Evolutionary conservation across 2,329 filamentous ascomycete genomes (phyloP).

Genomic region (Penicillium sp.): DNA sequence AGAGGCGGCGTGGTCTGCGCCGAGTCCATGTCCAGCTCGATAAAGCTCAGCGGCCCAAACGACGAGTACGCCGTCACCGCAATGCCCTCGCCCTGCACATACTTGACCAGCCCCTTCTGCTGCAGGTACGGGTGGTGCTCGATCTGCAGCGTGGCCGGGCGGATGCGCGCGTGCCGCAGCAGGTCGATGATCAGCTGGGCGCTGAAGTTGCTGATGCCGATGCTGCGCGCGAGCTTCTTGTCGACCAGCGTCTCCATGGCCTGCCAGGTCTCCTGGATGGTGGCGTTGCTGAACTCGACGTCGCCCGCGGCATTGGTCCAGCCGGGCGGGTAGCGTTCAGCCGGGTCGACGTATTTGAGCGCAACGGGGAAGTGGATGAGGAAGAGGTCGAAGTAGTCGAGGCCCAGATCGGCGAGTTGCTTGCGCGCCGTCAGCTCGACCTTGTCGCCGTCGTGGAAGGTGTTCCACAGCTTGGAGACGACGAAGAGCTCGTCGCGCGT

Average conservation of each 20-base stretch:
- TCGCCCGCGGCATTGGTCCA: slow-evolving; percentile 65
- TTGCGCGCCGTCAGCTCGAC: slow-evolving; percentile 72
- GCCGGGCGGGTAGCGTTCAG: slow-evolving; percentile 72
- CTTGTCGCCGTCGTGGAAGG: slow-evolving; percentile 76
- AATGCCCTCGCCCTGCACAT: slow-evolving; percentile 67
- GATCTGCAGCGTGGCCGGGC: slow-evolving; percentile 75
- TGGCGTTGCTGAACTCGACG: slow-evolving; percentile 63
- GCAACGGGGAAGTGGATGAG: slow-evolving; percentile 86
- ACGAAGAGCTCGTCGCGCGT: slow-evolving; percentile 87
- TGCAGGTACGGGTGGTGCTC: slow-evolving; percentile 88
- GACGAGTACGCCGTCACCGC: slow-evolving; percentile 78
- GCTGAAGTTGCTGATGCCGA: slow-evolving; percentile 83
- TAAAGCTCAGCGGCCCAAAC: slow-evolving; percentile 74
- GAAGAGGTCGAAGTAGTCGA: slow-evolving; percentile 89
- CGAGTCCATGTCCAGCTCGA: slow-evolving; percentile 69
- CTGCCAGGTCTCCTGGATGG: slow-evolving; percentile 76
- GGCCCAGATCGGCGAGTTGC: slow-evolving; percentile 75
- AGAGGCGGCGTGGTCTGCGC: slow-evolving; percentile 64
- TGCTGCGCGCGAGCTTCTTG: slow-evolving; percentile 64
- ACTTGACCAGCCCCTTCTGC: slow-evolving; percentile 66
- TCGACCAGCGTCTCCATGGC: slow-evolving; percentile 74
- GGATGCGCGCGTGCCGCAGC: slow-evolving; percentile 70
- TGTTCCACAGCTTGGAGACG: slow-evolving; percentile 90
- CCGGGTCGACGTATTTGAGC: slow-evolving; percentile 78
- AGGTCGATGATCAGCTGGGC: slow-evolving; percentile 73